Conservation (phyloP, 2,329 filamentous ascomycete genomes). For the Penicillium sp. region DNA sequence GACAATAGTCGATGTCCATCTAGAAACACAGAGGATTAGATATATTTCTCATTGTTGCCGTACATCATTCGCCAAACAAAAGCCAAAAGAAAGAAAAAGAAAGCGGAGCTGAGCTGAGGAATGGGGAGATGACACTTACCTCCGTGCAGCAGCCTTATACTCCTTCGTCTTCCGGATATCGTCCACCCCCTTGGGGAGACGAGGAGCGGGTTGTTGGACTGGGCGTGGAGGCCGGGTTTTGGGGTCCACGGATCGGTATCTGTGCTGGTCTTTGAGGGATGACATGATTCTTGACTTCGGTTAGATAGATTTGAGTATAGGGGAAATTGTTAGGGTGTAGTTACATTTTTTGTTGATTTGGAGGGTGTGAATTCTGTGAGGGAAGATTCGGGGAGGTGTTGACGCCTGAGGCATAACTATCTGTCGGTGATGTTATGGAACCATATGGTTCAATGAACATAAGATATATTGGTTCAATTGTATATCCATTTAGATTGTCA, state of each 20-base stretch:
- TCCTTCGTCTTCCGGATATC: conserved; percentile 37
- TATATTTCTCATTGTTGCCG: not conserved
- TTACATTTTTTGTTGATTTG: conserved; percentile 1
- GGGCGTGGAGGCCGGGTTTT: conserved; percentile 10
- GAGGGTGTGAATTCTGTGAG: not conserved
- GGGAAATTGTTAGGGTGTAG: not conserved
- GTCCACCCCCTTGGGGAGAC: conserved; percentile 5
- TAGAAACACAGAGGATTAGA: conserved; percentile 8
- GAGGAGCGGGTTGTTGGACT: conserved; percentile 6
- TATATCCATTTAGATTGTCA: too few relatives aligned
- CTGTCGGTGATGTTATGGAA: too few relatives aligned
- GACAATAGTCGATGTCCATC: conserved; percentile 29
- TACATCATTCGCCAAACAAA: not conserved
- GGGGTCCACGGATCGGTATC: conserved; percentile 15
- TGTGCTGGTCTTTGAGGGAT: conserved; percentile 2
- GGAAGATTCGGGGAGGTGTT: not conserved
- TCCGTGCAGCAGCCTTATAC: conserved; percentile 34
- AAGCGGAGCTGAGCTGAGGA: too few relatives aligned
- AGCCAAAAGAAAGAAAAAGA: not conserved
- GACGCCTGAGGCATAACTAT: not conserved
- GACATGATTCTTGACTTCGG: not conserved
- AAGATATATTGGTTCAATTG: too few relatives aligned
- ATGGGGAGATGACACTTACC: conserved; percentile 19
- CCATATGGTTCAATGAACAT: too few relatives aligned
- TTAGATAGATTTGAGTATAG: not conserved